Evolutionary conservation across 768 basidiomycete genomes (phyloP), one percentile per base, ranked within the genome.

Genomic region (Boletellus ananiceps): DNA sequence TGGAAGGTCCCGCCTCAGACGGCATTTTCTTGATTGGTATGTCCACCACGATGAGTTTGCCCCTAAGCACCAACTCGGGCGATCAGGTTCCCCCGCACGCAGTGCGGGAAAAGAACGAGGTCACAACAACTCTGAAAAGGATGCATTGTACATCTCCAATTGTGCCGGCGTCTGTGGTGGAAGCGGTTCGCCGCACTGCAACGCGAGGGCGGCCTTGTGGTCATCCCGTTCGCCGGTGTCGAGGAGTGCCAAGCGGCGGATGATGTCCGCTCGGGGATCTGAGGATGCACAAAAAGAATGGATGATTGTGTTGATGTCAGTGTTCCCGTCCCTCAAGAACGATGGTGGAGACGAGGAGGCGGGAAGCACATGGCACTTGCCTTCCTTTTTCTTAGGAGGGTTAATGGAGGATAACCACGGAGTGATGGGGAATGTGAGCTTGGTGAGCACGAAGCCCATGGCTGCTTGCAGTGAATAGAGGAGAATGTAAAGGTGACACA

Each of bases 101-200:
- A 32, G 18, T 9, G 11, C 1, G n/a, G 32, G 5, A 8, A 13
- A 14, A 8, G 29, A 37, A 41, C 3, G 27, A 29, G 45, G 44
- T 34, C 36, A 59, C 62, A 54, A n/a, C 1, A 49, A 13, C 33
- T 64, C 53, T 29, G 38, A 3, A 44, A 55, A 56, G 14, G 48
- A 51, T 5, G 15, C n/a, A 2, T 33, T 50, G 19, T 50, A 33
- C 53, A 67, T 51, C 40, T 54, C 51, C 25, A 51, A 21, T 37
- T 66, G 66, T 19, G 56, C 57, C 19, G 18, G 19, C 13, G 63
- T 66, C 3, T 9, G 64, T 15, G 31, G 44, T 3, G 61, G 65
- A 40, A 65, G 46, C 1, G 45, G 7, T 19, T 47, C 46, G 1
- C 69, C 73, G 3, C 64, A 59, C 34, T 68, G 51, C 14, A 76